Evolutionary conservation across 2,329 filamentous ascomycete genomes (phyloP).

Genomic region (Karstenula rhodostoma): DNA sequence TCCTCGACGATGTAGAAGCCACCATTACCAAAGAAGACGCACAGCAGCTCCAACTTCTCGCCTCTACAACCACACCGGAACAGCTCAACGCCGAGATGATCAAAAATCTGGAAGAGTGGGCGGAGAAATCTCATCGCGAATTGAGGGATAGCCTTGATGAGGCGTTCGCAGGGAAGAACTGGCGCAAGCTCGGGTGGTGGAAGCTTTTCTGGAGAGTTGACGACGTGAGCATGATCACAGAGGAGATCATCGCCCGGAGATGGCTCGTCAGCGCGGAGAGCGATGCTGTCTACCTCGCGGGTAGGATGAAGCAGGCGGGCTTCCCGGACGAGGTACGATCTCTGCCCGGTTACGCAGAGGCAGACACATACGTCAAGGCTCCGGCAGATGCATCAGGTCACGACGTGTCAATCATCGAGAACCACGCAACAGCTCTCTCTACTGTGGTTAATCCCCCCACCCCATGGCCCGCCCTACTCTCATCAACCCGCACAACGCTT

Average conservation of each 20-base stretch:
- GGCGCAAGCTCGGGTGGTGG: slow-evolving; percentile 89
- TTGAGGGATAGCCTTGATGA: slow-evolving; percentile 80
- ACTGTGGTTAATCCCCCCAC: slow-evolving; percentile 39
- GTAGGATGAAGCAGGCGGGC: slow-evolving; percentile 74
- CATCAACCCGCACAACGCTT: slow-evolving; percentile 67
- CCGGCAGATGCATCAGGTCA: neutral
- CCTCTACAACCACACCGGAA: slow-evolving; percentile 51
- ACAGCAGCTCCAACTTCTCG: slow-evolving; percentile 44
- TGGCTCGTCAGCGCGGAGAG: slow-evolving; percentile 84
- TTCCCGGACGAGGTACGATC: slow-evolving; percentile 46
- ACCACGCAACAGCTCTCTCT: slow-evolving; percentile 30
- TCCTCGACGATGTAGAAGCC: slow-evolving; percentile 65
- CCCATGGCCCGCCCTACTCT: slow-evolving; percentile 79
- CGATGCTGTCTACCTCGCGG: slow-evolving; percentile 82
- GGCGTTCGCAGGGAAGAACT: slow-evolving; percentile 77
- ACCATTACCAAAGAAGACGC: slow-evolving; percentile 62
- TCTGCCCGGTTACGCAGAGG: neutral
- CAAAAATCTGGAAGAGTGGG: slow-evolving; percentile 72
- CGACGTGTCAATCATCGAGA: neutral
- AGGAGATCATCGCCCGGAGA: slow-evolving; percentile 76
- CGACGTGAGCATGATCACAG: slow-evolving; percentile 84
- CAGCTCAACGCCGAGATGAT: slow-evolving; percentile 62
- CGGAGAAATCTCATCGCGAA: slow-evolving; percentile 81
- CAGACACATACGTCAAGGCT: neutral
- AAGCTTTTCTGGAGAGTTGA: slow-evolving; percentile 95